Conservation (phyloP, 768 basidiomycete species). For the Boletus sp. region DNA sequence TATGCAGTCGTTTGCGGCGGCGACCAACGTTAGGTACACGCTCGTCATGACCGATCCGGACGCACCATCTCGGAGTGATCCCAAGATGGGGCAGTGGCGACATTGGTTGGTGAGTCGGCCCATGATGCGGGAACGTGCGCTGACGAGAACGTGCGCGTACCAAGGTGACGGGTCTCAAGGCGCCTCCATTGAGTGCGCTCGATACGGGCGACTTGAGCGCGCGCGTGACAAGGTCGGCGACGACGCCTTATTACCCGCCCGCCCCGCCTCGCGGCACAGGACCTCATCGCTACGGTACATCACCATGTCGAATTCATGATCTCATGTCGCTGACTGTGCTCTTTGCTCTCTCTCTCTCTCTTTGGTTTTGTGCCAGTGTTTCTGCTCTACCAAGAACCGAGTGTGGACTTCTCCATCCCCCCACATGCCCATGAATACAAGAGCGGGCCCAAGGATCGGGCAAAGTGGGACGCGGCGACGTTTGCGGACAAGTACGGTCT, state of each 20-base stretch:
- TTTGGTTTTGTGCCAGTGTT: slow-evolving; percentile 38
- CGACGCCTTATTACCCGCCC: slow-evolving; percentile 57
- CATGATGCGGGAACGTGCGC: not conserved
- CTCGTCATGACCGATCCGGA: slow-evolving; percentile 60
- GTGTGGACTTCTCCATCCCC: slow-evolving; percentile 40
- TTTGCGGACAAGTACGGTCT: slow-evolving; percentile 54
- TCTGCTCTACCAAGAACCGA: slow-evolving; percentile 61
- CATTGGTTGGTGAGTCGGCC: slow-evolving; percentile 50
- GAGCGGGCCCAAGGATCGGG: slow-evolving; percentile 42
- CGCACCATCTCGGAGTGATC: slow-evolving; percentile 50
- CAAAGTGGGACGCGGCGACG: slow-evolving; percentile 52
- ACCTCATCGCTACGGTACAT: slow-evolving; percentile 56
- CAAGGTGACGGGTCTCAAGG: slow-evolving; percentile 40
- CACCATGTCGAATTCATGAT: not conserved
- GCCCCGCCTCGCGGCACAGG: slow-evolving; percentile 54
- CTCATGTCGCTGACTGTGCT: not conserved
- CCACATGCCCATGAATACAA: slow-evolving; percentile 45
- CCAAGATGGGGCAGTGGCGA: slow-evolving; percentile 50
- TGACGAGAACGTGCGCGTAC: not conserved
- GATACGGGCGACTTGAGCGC: slow-evolving; percentile 36
- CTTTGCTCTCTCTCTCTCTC: too few relatives aligned
- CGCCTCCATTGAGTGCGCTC: slow-evolving; percentile 30
- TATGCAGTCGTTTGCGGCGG: slow-evolving; percentile 35
- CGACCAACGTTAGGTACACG: slow-evolving; percentile 43
- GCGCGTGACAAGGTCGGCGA: slow-evolving; percentile 43